Evolutionary conservation across 2,329 filamentous ascomycete species (phyloP).

Genomic region (Clarireedia hainanense): DNA sequence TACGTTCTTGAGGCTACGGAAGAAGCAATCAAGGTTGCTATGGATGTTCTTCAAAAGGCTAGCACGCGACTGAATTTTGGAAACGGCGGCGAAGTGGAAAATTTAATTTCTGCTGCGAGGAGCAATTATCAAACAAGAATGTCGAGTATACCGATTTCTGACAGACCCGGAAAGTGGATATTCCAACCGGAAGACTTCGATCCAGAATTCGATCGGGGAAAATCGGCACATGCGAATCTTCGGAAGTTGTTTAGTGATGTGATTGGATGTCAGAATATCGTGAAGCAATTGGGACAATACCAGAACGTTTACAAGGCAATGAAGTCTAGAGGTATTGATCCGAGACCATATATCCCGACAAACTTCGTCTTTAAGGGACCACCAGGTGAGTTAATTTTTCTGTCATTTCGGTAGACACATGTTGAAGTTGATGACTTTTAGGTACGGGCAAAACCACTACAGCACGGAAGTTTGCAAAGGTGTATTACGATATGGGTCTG

Average conservation of each 20-base stretch:
- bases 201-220: conserved; percentile 38
- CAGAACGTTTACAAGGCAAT: conserved; percentile 37
- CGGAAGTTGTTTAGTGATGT: conserved; percentile 39
- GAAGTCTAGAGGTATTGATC: conserved; percentile 38
- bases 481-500: conserved; percentile 68
- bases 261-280: conserved; percentile 42
- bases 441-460: conserved; percentile 65
- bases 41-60: conserved; percentile 51
- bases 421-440: not conserved
- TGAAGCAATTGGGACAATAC: conserved; percentile 40
- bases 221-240: conserved; percentile 33
- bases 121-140: conserved; percentile 36
- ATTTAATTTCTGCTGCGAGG: conserved; percentile 44
- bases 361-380: conserved; percentile 50
- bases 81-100: conserved; percentile 68
- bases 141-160: conserved; percentile 16
- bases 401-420: too few species aligned
- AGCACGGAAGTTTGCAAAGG: conserved; percentile 63
- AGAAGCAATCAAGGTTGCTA: conserved; percentile 39
- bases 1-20: conserved; percentile 37
- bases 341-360: conserved; percentile 42
- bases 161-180: conserved; percentile 11
- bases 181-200: conserved; percentile 40
- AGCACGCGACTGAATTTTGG: conserved; percentile 59
- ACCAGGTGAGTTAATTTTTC: conserved; percentile 16